Conservation (phyloP, 805 yeast species). For the Starmerella kuoi region DNA sequence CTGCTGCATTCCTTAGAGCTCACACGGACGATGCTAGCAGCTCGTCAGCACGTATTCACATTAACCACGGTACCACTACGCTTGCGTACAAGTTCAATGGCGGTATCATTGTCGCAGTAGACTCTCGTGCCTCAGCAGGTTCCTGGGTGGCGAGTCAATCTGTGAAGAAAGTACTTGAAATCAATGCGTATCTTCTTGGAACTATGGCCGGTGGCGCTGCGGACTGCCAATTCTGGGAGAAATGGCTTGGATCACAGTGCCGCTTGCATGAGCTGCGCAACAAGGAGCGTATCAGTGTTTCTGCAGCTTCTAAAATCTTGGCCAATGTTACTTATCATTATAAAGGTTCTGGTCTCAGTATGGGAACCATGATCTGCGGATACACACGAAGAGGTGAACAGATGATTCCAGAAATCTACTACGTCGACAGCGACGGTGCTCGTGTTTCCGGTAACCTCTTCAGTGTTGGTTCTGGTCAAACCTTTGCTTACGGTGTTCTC, state of each 20-base stretch:
- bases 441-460: conserved; percentile 87
- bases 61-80: conserved; percentile 99
- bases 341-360: conserved; percentile 95
- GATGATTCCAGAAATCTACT: conserved; percentile 64
- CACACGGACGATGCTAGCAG: conserved; percentile 91
- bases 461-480: conserved; percentile 98
- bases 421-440: conserved; percentile 95
- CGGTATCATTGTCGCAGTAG: conserved; percentile 91
- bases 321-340: conserved; percentile 82
- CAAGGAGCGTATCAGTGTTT: conserved; percentile 87
- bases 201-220: conserved; percentile 99
- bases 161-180: conserved; percentile 92
- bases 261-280: conserved; percentile 87
- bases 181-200: conserved; percentile 87
- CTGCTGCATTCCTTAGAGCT: conserved; percentile 89
- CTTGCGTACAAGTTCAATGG: conserved; percentile 92
- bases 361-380: conserved; percentile 99
- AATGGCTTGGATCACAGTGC: conserved; percentile 96
- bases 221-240: conserved; percentile 98
- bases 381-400: conserved; percentile 80
- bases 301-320: conserved; percentile 91
- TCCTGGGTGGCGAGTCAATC: conserved; percentile 97
- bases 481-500: conserved; percentile 96
- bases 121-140: conserved; percentile 96
- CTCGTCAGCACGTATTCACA: conserved; percentile 88